Evolutionary conservation across 345 rosid species (phyloP).

Genomic region (Geranium brycei): DNA sequence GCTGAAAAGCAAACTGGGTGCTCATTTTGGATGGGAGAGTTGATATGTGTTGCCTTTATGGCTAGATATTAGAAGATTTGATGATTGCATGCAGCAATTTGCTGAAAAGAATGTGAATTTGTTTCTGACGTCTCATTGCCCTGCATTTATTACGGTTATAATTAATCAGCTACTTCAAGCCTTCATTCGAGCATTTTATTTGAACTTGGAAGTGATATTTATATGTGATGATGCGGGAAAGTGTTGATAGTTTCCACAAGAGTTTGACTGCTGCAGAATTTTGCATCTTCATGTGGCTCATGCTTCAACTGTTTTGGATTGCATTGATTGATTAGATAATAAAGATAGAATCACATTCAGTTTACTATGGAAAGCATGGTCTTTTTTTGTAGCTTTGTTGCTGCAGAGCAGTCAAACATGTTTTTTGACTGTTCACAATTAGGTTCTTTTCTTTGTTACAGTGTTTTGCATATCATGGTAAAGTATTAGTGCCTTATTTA

Average conservation of each 20-base stretch:
- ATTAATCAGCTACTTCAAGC: no score
- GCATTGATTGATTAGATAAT: no score
- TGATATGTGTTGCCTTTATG: no score
- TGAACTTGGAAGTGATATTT: no score
- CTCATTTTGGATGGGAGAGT: background rate
- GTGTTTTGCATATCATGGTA: background rate
- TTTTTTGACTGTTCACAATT: background rate
- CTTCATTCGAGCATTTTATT: no score
- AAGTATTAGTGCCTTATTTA: background rate
- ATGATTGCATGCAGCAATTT: no score
- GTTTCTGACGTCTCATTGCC: no score
- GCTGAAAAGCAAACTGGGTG: no score
- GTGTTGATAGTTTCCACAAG: background rate
- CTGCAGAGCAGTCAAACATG: background rate
- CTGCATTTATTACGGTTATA: no score
- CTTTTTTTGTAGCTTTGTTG: background rate
- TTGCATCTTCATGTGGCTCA: background rate
- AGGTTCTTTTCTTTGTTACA: background rate
- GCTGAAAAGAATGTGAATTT: no score
- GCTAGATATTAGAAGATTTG: no score
- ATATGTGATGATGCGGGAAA: background rate
- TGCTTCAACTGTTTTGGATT: background rate
- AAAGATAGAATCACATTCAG: no score
- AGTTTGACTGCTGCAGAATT: background rate
- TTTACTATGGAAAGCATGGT: background rate